Evolutionary conservation across 1,284 basidiomycete species (phyloP), one percentile per base, ranked within the genome.

Genomic region (Wallemia mellicola): DNA sequence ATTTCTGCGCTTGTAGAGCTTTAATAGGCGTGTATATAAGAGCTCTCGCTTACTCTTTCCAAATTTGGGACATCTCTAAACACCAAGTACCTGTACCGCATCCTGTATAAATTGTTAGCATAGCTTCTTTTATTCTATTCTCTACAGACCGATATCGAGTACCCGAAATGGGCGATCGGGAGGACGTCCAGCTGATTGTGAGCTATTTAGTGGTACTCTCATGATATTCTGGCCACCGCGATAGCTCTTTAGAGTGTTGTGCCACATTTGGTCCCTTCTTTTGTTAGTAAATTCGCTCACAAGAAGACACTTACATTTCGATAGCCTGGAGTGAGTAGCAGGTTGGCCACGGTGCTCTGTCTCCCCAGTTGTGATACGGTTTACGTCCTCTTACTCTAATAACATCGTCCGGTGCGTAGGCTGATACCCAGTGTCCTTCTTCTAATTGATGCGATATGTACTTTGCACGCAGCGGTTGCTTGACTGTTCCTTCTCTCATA

Each of bases 1-100:
- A 57, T 9, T 25, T 57, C 55, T 28, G 58, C 58, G 28, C 33
- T n/a, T 58, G 58, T 59, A 25, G 57, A 32, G 30, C 19, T 7
- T 32, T 19, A 32, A 19, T 9, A 7, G 19, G 30, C 19, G 7
- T 32, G 9, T 9, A 32, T 7, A 32, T 19, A 19, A 7, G 30
- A 19, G 9, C 19, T 9, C 7, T 32, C 30, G 19, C 30, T 32
- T 19, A 32, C 30, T 48, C 9, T 48, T 48, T 48, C 38, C 38
- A 48, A 3, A n/a, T 48, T n/a, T 48, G 38, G 14, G 38, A 48
- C 38, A 48, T 48, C 22, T 48, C 38, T n/a, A 48, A n/a, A n/a
- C 38, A 48, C 38, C 38, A 48, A 48, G 38, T 48, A 48, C 38
- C 38, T 17, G 38, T 48, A 5, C 38, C 38, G n/a, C 38, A 48